Percentiles rank a stretch among this genome's conserved stretches.
phyloP scores from a whole-genome alignment of 2,329 filamentous ascomycete species.

The Metarhizium anisopliae region DNA sequence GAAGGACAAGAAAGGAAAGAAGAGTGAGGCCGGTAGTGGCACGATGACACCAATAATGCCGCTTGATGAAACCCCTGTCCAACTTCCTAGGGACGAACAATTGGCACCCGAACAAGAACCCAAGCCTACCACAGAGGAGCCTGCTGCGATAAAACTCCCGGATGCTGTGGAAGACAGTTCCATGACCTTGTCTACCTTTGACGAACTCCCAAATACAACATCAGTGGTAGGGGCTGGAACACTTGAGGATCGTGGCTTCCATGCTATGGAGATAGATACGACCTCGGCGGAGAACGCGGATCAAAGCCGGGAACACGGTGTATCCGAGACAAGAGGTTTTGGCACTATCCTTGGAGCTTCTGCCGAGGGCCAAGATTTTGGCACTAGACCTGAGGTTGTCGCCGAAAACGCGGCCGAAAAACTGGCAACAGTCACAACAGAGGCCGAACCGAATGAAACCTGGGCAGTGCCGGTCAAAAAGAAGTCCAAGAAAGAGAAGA shows the following conservation, averaged over 20 bases:
- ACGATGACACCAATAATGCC: slow-evolving; percentile 3
- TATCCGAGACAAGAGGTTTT: background rate
- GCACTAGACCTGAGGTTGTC: background rate
- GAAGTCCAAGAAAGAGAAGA: slow-evolving; percentile 19
- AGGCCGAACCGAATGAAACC: slow-evolving; percentile 13
- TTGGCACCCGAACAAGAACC: background rate
- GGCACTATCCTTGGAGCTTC: background rate
- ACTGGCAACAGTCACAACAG: slow-evolving; percentile 9
- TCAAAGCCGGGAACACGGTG: background rate
- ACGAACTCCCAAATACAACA: background rate
- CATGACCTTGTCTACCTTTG: background rate
- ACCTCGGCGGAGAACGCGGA: background rate
- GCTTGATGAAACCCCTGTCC: background rate
- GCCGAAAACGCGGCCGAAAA: background rate
- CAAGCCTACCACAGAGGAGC: background rate
- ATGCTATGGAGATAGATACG: background rate
- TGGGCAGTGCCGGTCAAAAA: slow-evolving; percentile 7
- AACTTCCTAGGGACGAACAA: background rate
- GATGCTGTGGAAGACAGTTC: slow-evolving; percentile 8
- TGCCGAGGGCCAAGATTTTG: background rate
- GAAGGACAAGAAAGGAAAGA: slow-evolving; percentile 33
- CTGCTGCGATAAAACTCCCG: background rate
- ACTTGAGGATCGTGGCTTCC: background rate
- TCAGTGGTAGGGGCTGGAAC: background rate
- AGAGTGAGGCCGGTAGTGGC: slow-evolving; percentile 9